Evolutionary conservation across 768 basidiomycete species (phyloP).

Genomic region (Cystobasidium tubakii): DNA sequence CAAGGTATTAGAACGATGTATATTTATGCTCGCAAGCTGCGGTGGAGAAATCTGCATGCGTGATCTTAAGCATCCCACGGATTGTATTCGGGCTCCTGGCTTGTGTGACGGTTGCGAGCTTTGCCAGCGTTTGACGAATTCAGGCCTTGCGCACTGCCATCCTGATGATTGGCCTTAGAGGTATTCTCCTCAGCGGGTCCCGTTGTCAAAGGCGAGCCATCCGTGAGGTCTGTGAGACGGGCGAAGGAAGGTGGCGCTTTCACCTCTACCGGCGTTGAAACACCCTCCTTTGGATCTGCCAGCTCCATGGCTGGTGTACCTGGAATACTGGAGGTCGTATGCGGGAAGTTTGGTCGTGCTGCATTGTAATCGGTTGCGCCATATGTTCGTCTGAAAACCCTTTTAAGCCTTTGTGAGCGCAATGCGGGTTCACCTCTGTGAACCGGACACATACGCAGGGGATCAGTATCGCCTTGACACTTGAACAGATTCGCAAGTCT

Average conservation of each 20-base stretch:
- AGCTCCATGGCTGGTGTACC: slow-evolving; percentile 17
- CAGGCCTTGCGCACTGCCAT: neutral
- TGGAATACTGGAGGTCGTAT: neutral
- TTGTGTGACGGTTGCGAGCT: neutral
- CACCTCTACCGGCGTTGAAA: neutral
- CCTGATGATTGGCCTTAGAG: neutral
- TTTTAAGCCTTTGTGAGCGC: neutral
- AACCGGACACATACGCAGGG: too few relatives aligned
- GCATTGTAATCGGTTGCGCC: slow-evolving; percentile 3
- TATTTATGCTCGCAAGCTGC: too few relatives aligned
- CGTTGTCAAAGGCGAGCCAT: slow-evolving; percentile 12
- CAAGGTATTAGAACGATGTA: too few relatives aligned
- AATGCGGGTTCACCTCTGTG: slow-evolving; percentile 24
- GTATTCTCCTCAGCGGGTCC: neutral
- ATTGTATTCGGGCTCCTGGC: slow-evolving; percentile 29
- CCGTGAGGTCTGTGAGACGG: slow-evolving; percentile 8
- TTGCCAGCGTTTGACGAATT: neutral
- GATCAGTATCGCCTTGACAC: too few relatives aligned
- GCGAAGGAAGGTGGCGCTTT: slow-evolving; percentile 15
- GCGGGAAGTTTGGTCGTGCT: slow-evolving; percentile 10
- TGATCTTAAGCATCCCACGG: neutral
- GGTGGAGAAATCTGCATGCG: too few relatives aligned
- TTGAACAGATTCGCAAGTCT: too few relatives aligned
- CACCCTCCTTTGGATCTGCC: neutral
- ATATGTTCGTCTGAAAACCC: slow-evolving; percentile 33